Base-by-base conservation (phyloP, 306 rosid genomes). In the Cucurbita maxima region DNA sequence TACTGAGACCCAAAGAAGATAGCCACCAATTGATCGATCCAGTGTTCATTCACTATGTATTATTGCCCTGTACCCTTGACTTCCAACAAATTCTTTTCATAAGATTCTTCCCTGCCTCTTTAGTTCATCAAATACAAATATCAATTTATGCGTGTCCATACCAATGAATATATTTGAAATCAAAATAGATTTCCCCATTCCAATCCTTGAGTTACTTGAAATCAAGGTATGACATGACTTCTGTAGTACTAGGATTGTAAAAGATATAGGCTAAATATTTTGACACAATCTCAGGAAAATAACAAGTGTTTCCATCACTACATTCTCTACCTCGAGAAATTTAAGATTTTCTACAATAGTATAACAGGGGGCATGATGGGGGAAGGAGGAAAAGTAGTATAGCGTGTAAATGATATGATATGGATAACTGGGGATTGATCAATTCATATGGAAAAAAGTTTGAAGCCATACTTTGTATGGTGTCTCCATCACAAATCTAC, bases 401-500 rank as follows among this genome's bases (percentile, higher is more conserved):
- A 5, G 73, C 13, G 41, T 20, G 40, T 44, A 11, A 64, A 19
- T 18, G 56, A 67, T 13, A 67, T 67, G 40, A 47, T 45, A 47
- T 22, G 73, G 7, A 67, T 67, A 67, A 11, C 7, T 67, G 37
- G 38, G 53, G 13, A 67, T 43, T 40, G 45, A 67, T 67, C 40
- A 67, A 67, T 67, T 67, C 73, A 67, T 67, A 48, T 38, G 8
- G 14, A 44, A 51, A 36, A 61, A 66, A 38, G 20, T 18, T 9
- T 9, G 51, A 56, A 77, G 40, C 54, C 84, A 62, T 87, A 92
- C 97, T 80, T 75, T 81, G 82, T 81, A 87, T 18, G 99, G 92
- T 80, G 92, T 84, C 77, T 91, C 99, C 97, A 94, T 87, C 79
- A 94, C 87, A 81, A 86, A 85, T 86, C 99, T 85, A 57, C 99